Conservation (phyloP, 805 yeast genomes). For the Yamadazyma akitaensis region DNA sequence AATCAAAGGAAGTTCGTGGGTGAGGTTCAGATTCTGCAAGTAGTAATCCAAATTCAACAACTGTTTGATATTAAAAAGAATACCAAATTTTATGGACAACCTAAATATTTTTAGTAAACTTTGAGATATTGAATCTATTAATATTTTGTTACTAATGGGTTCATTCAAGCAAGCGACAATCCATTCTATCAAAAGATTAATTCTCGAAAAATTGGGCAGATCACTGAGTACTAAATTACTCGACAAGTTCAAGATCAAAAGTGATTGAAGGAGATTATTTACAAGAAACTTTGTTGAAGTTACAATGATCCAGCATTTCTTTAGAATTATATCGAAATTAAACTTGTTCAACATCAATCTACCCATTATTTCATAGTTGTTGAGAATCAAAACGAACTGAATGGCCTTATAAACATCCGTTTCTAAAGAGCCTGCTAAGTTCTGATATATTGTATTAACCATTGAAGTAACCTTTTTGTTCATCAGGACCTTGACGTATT, state of each 20-base stretch:
- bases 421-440: not conserved
- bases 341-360: constrained; percentile 16
- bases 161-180: constrained; percentile 6
- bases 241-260: constrained; percentile 28
- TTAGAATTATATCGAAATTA: constrained; percentile 27
- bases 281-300: constrained; percentile 6
- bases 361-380: constrained; percentile 5
- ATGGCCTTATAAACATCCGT: not conserved
- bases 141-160: not conserved
- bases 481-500: constrained; percentile 2
- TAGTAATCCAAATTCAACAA: constrained; percentile 11
- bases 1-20: not conserved
- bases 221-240: constrained; percentile 26
- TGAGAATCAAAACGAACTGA: constrained; percentile 4
- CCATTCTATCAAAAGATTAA: constrained; percentile 19
- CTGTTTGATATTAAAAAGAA: constrained; percentile 6
- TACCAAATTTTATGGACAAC: constrained; percentile 4
- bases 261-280: constrained; percentile 25
- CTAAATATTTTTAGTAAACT: constrained; percentile 9
- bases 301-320: constrained; percentile 30
- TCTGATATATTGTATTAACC: constrained; percentile 1
- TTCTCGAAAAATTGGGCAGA: constrained; percentile 22
- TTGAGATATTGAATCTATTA: constrained; percentile 25
- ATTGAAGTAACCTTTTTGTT: not conserved
- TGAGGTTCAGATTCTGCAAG: not conserved